Evolutionary conservation across 768 basidiomycete genomes (phyloP).

Genomic region (Amanita thiersii): DNA sequence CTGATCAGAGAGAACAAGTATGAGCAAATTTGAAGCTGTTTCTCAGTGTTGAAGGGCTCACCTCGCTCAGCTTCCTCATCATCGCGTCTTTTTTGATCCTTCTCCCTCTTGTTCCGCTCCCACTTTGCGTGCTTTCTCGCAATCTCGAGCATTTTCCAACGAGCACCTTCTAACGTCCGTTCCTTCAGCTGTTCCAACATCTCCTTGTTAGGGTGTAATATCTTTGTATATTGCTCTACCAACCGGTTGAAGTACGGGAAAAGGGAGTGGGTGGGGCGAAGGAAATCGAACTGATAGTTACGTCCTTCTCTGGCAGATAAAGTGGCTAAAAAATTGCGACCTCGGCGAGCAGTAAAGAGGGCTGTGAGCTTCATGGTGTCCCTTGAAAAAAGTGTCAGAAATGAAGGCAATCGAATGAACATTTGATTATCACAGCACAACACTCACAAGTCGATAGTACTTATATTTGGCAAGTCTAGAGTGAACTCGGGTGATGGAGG

Average conservation of each 20-base stretch:
- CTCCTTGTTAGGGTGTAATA: conserved; percentile 78
- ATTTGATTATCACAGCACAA: conserved; percentile 5
- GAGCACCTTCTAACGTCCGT: conserved; percentile 53
- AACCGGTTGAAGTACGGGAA: conserved; percentile 96
- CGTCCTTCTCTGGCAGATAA: conserved; percentile 86
- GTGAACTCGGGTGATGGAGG: conserved; percentile 80
- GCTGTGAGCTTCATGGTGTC: conserved; percentile 97
- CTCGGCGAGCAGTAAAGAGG: conserved; percentile 88
- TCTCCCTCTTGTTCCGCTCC: conserved; percentile 78
- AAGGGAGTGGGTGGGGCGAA: conserved; percentile 91
- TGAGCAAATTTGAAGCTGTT: no score
- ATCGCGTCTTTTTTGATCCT: conserved; percentile 80
- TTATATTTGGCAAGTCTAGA: conserved; percentile 81
- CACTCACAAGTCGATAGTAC: conserved; percentile 84
- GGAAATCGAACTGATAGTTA: conserved; percentile 97
- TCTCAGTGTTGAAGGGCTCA: no score
- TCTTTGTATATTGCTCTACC: conserved; percentile 92
- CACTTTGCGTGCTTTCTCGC: conserved; percentile 79
- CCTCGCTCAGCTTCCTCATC: conserved; percentile 89
- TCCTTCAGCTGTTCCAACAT: conserved; percentile 62
- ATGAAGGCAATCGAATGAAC: conserved; percentile 2
- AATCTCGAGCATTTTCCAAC: conserved; percentile 73
- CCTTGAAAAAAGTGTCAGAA: conserved; percentile 28
- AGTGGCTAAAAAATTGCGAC: conserved; percentile 75
- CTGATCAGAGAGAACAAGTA: conserved; percentile 24